phyloP scores from a whole-genome alignment of 2,329 filamentous ascomycete genomes.

The Fusarium sp. region DNA sequence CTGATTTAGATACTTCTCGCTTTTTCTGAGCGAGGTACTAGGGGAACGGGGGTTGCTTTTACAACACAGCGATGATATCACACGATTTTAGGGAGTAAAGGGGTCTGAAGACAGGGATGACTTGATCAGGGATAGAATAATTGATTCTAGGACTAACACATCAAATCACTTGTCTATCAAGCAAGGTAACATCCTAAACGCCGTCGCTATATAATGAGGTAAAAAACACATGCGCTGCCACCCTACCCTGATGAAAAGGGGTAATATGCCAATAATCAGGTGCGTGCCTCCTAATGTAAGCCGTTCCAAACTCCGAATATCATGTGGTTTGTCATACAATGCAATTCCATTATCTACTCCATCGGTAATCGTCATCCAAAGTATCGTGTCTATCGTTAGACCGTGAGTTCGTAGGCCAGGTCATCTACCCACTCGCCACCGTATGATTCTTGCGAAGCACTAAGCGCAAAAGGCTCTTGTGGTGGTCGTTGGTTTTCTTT shows the following conservation, averaged over 20 bases:
- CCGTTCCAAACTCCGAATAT: conserved; percentile 20
- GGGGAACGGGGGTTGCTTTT: neutral
- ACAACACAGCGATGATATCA: conserved; percentile 7
- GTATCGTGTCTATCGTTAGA: conserved; percentile 34
- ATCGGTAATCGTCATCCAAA: conserved; percentile 20
- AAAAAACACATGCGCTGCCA: conserved; percentile 20
- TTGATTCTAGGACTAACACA: neutral
- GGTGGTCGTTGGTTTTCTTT: conserved; percentile 48
- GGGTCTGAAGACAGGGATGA: neutral
- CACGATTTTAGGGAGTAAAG: neutral
- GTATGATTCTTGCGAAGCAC: conserved; percentile 56
- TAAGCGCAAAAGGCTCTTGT: conserved; percentile 20
- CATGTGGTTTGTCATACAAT: neutral
- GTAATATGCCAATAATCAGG: conserved; percentile 15
- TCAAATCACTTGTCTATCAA: conserved; percentile 1
- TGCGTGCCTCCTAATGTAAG: neutral
- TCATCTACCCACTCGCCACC: conserved; percentile 58
- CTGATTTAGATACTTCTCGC: conserved; percentile 12
- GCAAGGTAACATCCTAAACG: conserved; percentile 24
- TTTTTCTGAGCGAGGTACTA: neutral
- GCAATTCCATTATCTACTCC: neutral
- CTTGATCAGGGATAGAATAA: conserved; percentile 4
- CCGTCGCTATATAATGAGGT: conserved; percentile 34
- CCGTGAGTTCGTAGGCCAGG: conserved; percentile 51
- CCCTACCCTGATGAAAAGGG: conserved; percentile 4